phyloP scores from a whole-genome alignment of 345 rosid species.

The Populus alba region DNA sequence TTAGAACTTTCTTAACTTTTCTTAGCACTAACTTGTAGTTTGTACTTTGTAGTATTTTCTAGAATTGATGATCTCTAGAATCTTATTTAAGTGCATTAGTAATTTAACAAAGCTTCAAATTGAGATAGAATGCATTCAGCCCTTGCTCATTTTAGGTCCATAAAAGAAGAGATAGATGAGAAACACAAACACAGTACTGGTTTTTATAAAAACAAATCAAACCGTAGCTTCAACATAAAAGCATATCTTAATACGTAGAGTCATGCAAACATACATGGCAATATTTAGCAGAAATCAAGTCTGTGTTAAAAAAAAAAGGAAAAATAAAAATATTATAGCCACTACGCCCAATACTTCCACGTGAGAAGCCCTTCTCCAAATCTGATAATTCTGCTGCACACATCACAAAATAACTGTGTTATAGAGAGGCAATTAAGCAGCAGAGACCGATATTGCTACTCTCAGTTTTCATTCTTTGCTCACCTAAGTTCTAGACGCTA shows the following conservation, averaged over 20 bases:
- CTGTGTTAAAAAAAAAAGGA: not conserved
- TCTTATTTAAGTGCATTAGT: too few species aligned
- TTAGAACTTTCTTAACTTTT: too few species aligned
- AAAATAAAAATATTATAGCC: not conserved
- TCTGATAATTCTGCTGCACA: slow-evolving; percentile 2
- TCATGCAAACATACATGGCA: not conserved
- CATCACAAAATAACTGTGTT: not conserved
- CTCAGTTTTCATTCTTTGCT: not conserved
- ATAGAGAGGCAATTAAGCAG: not conserved
- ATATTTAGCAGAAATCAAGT: not conserved
- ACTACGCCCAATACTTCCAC: not conserved
- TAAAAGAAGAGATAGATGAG: not conserved
- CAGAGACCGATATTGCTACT: not conserved
- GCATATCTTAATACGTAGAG: not conserved
- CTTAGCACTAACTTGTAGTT: too few species aligned
- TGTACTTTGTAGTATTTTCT: too few species aligned
- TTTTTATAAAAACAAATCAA: not conserved
- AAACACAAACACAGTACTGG: not conserved
- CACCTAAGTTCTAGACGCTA: not conserved
- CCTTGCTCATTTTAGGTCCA: not conserved
- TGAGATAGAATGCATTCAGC: not conserved
- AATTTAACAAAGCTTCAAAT: not conserved
- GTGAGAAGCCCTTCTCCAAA: not conserved
- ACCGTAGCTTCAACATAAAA: not conserved
- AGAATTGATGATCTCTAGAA: too few species aligned